Evolutionary conservation across 306 rosid genomes (phyloP), one percentile per base, ranked within the genome.

Genomic region (Prunus kanzakura): DNA sequence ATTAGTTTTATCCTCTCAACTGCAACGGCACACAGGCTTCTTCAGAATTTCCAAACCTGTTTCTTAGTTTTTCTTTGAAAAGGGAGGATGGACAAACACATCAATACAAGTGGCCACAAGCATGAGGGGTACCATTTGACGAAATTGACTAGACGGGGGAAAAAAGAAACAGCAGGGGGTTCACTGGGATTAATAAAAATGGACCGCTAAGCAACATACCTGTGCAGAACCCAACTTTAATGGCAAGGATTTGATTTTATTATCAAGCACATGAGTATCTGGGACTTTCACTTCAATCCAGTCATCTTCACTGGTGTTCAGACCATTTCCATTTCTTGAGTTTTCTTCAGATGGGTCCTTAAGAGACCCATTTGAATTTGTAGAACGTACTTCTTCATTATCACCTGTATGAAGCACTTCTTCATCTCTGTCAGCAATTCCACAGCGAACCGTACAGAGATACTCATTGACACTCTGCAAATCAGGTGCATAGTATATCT

Each of bases 401-500:
- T 66, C 62, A 79, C 64, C 70, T 32, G 81, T 69, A 52, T 74
- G 87, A 77, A 91, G 91, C 78, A 85, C 65, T 27, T 76, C 85
- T 27, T 84, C 97, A 68, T 90, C 93, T 85, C 92, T 83, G 54
- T 75, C 32, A 74, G 97, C 93, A 73, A 83, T 35, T 16, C 96
- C 88, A 11, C 99, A 90, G 10, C 88, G 93, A 60, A 92, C 93
- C 0, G 97, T 95, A 58, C 89, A 89, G 23, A 95, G 89, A 84
- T 92, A 92, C 50, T 92, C 93, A 61, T 78, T 76, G 69, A 51
- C 82, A 49, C 81, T 77, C 69, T 78, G 85, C 3, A 62, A 29
- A 66, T 84, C 73, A 23, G 93, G 51, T 45, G 84, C 85, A 79
- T 11, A 79, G 82, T 95, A 89, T 69, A 95, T 73, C 92, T 92